Evolutionary conservation across 1,139 yeast species (phyloP).

Genomic region (Fermentozyma sake): DNA sequence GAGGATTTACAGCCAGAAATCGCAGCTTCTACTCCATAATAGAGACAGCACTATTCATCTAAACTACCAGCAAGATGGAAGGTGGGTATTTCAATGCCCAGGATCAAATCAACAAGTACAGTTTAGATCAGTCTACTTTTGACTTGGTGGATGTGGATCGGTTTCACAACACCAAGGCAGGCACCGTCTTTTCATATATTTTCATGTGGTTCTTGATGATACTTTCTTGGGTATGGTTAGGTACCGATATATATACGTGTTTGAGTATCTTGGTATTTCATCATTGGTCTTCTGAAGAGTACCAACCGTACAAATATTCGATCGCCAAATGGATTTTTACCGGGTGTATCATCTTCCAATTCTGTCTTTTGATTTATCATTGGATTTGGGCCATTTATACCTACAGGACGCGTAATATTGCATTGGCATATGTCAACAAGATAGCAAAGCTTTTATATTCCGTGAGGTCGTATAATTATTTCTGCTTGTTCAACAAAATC

Average conservation of each 20-base stretch:
- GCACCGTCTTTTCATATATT: constrained; percentile 53
- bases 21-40: too few species aligned
- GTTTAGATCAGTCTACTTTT: constrained; percentile 39
- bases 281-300: constrained; percentile 61
- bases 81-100: constrained; percentile 13
- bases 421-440: constrained; percentile 64
- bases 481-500: constrained; percentile 68
- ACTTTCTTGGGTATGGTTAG: constrained; percentile 57
- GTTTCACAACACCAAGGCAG: constrained; percentile 51
- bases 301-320: constrained; percentile 54
- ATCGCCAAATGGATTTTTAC: constrained; percentile 77
- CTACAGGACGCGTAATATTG: constrained; percentile 59
- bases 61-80: constrained; percentile 1
- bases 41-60: background rate
- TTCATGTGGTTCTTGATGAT: constrained; percentile 47
- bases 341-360: constrained; percentile 76
- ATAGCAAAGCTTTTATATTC: constrained; percentile 59
- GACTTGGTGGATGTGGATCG: constrained; percentile 36
- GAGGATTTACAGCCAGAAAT: too few species aligned
- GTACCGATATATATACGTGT: constrained; percentile 77
- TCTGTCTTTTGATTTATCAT: constrained; percentile 55
- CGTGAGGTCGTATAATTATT: constrained; percentile 54
- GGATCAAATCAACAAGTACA: constrained; percentile 24
- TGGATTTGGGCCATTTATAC: constrained; percentile 57
- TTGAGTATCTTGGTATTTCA: constrained; percentile 70